Conservation (phyloP, 495 filamentous ascomycete genomes). For the Penicillium mononematosum region DNA sequence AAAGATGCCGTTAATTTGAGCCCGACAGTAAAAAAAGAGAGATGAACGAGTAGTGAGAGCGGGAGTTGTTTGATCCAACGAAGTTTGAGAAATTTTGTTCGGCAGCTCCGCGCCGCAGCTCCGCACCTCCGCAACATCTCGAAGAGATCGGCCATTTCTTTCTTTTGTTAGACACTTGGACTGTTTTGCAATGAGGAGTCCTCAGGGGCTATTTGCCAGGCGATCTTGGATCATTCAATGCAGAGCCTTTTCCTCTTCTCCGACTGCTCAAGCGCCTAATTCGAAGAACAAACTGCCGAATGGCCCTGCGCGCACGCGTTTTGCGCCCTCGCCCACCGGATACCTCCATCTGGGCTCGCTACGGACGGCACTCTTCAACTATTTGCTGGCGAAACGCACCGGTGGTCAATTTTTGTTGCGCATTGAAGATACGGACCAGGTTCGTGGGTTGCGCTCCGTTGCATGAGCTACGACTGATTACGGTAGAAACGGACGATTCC, state of each 20-base stretch:
- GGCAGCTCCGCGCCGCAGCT: slow-evolving; percentile 30
- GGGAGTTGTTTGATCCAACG: slow-evolving; percentile 16
- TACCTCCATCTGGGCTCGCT: slow-evolving; percentile 89
- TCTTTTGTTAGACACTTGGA: background rate
- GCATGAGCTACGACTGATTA: slow-evolving; percentile 31
- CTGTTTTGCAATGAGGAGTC: slow-evolving; percentile 29
- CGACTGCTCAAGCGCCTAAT: slow-evolving; percentile 28
- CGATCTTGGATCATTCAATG: slow-evolving; percentile 45
- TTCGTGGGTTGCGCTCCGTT: slow-evolving; percentile 30
- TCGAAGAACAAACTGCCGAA: slow-evolving; percentile 49
- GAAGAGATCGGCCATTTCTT: slow-evolving; percentile 1
- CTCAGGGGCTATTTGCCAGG: slow-evolving; percentile 31
- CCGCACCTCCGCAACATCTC: slow-evolving; percentile 18
- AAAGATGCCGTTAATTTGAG: background rate
- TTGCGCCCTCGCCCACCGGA: slow-evolving; percentile 94
- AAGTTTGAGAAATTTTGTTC: slow-evolving; percentile 28
- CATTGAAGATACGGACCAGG: slow-evolving; percentile 95
- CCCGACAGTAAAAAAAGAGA: background rate
- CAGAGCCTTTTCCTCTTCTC: slow-evolving; percentile 35
- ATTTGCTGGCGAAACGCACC: slow-evolving; percentile 79
- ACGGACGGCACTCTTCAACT: slow-evolving; percentile 90
- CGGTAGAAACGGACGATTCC: slow-evolving; percentile 71
- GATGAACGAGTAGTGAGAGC: slow-evolving; percentile 9
- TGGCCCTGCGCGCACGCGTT: slow-evolving; percentile 79
- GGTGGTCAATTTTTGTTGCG: slow-evolving; percentile 90